A percentile compares a stretch with the other conserved stretches of the same genome.
Evolutionary conservation across 73 alveolate species (phyloP).

Genomic region (Stentor coeruleus): DNA sequence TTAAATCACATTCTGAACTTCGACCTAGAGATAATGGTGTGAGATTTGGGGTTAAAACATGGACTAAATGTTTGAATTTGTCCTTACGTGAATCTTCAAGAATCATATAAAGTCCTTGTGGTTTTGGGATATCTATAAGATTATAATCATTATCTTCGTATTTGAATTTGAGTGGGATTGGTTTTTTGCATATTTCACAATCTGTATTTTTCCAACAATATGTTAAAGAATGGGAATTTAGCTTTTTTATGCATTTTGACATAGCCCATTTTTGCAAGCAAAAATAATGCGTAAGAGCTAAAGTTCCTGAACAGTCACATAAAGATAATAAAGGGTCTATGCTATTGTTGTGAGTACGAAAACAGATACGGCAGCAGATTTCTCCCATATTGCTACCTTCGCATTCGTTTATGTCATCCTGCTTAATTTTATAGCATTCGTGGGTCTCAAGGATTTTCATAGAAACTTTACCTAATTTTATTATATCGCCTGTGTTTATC

Average conservation of each 20-base stretch:
- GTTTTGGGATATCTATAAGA: not conserved
- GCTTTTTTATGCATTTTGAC: not conserved
- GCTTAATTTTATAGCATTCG: not conserved
- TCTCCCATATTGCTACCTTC: not conserved
- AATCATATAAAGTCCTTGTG: not conserved
- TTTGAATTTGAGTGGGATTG: not conserved
- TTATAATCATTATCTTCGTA: not conserved
- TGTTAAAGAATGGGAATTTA: not conserved
- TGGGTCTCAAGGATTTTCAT: not conserved
- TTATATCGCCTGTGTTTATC: not conserved
- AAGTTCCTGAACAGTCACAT: not conserved
- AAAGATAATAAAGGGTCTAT: not conserved
- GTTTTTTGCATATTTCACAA: not conserved
- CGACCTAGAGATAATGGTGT: constrained; percentile 53
- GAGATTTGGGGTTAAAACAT: not conserved
- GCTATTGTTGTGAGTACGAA: not conserved
- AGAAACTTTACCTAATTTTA: not conserved
- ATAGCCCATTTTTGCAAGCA: not conserved
- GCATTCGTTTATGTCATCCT: not conserved
- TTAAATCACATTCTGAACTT: constrained; percentile 60
- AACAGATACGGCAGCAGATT: not conserved
- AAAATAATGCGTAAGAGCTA: not conserved
- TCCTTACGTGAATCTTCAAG: not conserved
- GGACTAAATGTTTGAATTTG: not conserved
- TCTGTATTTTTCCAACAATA: not conserved